Conservation (phyloP, 2,329 filamentous ascomycete species). For the Zymoseptoria brevis region DNA sequence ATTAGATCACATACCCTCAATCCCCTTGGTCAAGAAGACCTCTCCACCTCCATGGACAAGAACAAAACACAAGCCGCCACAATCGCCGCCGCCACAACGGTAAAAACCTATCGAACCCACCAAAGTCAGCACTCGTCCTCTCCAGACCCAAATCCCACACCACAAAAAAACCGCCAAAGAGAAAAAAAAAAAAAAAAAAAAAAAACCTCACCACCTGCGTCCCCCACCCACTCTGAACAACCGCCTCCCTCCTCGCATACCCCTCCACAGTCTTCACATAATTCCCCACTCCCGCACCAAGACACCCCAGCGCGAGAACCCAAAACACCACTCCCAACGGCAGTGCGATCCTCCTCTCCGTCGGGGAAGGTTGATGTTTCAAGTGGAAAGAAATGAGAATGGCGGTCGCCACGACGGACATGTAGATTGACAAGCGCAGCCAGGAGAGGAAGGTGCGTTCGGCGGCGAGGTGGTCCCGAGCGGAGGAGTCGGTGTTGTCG, state of each 20-base stretch:
- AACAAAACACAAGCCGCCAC: constrained; percentile 59
- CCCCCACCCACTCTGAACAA: constrained; percentile 91
- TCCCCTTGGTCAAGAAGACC: background rate
- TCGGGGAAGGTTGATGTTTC: constrained; percentile 57
- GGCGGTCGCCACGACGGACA: constrained; percentile 80
- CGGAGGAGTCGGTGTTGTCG: constrained; percentile 66
- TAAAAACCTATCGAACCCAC: constrained; percentile 46
- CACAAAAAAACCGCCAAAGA: too few relatives aligned
- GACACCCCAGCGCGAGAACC: constrained; percentile 67
- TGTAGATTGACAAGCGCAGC: constrained; percentile 80
- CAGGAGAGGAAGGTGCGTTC: constrained; percentile 85
- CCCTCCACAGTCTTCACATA: constrained; percentile 78
- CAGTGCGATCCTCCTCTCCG: constrained; percentile 69
- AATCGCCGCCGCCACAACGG: constrained; percentile 54
- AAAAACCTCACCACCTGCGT: constrained; percentile 63
- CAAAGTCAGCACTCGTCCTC: background rate
- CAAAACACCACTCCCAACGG: constrained; percentile 87
- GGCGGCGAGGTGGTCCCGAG: constrained; percentile 70
- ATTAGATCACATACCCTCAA: background rate
- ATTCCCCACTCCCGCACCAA: constrained; percentile 71
- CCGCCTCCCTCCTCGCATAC: constrained; percentile 67
- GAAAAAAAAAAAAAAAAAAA: background rate
- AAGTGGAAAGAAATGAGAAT: constrained; percentile 93
- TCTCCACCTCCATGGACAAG: constrained; percentile 37
- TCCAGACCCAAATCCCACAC: too few relatives aligned